Evolutionary conservation across 2,329 filamentous ascomycete genomes (phyloP).

Genomic region (Fusarium secorum): DNA sequence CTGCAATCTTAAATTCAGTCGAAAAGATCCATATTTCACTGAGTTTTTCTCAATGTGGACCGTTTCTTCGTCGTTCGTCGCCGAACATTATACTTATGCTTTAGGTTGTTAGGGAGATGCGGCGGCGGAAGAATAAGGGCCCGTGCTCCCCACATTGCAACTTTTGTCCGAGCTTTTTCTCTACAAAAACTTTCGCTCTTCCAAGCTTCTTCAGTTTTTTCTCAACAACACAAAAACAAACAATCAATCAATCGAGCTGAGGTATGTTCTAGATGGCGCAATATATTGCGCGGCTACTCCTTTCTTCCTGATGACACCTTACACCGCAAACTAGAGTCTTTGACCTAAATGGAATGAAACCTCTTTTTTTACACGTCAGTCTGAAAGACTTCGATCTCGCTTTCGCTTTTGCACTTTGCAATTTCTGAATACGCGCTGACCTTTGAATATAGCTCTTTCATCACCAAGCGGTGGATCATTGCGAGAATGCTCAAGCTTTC

Average conservation of each 20-base stretch:
- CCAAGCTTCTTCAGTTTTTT: slow-evolving; percentile 32
- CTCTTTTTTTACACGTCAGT: slow-evolving; percentile 84
- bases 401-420: slow-evolving; percentile 19
- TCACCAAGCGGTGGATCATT: slow-evolving; percentile 44
- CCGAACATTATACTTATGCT: slow-evolving; percentile 18
- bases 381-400: slow-evolving; percentile 65
- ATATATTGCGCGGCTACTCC: slow-evolving; percentile 8
- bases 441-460: slow-evolving; percentile 27
- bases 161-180: slow-evolving; percentile 43
- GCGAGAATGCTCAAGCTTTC: slow-evolving; percentile 27
- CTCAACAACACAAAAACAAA: slow-evolving; percentile 32
- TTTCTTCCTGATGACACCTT: slow-evolving; percentile 77
- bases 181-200: slow-evolving; percentile 36
- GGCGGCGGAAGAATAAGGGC: slow-evolving; percentile 27
- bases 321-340: slow-evolving; percentile 98
- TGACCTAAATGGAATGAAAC: slow-evolving; percentile 87
- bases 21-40: slow-evolving; percentile 20
- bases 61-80: slow-evolving; percentile 12
- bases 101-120: neutral
- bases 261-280: slow-evolving; percentile 37
- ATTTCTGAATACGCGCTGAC: slow-evolving; percentile 40
- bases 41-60: slow-evolving; percentile 22
- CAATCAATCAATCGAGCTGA: slow-evolving; percentile 30
- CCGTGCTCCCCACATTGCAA: slow-evolving; percentile 29
- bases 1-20: neutral